Conservation (phyloP, 2,329 filamentous ascomycete species). For the Boeremia exigua region DNA sequence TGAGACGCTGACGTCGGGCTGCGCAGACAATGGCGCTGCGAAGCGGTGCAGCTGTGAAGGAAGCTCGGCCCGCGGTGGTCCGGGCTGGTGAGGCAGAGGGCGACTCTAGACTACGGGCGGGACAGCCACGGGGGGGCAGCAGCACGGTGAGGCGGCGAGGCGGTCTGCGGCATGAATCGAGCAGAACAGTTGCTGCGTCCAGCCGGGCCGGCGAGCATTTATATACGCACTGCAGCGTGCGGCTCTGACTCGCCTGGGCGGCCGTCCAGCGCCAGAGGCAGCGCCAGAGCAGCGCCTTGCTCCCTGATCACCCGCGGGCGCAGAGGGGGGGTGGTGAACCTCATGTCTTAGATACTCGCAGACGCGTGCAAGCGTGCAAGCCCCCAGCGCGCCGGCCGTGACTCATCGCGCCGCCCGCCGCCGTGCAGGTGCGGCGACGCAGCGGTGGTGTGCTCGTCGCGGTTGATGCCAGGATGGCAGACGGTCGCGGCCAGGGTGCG, state of each 20-base stretch:
- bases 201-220: conserved; percentile 7
- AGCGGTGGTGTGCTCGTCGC: conserved; percentile 2
- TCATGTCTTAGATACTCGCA: conserved; percentile 19
- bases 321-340: conserved; percentile 15
- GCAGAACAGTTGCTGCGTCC: conserved; percentile 6
- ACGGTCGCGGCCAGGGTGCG: conserved; percentile 25
- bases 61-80: conserved; percentile 23
- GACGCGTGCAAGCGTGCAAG: conserved; percentile 12
- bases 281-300: too few relatives aligned
- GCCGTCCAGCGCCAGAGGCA: too few relatives aligned
- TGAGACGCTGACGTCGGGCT: conserved; percentile 31
- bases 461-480: too few relatives aligned
- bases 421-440: not conserved
- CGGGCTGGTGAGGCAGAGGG: not conserved
- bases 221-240: conserved; percentile 14
- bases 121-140: not conserved
- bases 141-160: not conserved
- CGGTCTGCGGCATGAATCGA: conserved; percentile 4
- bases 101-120: too few relatives aligned
- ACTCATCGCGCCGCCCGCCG: conserved; percentile 30
- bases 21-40: conserved; percentile 1
- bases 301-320: conserved; percentile 16
- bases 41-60: conserved; percentile 11
- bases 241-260: conserved; percentile 13
- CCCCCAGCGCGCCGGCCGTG: conserved; percentile 24